These are phyloP conservation scores for Zoysia pacifica DNA, from an alignment of 176 grass and related monocot species.

Conservation along the genomic window DNA sequence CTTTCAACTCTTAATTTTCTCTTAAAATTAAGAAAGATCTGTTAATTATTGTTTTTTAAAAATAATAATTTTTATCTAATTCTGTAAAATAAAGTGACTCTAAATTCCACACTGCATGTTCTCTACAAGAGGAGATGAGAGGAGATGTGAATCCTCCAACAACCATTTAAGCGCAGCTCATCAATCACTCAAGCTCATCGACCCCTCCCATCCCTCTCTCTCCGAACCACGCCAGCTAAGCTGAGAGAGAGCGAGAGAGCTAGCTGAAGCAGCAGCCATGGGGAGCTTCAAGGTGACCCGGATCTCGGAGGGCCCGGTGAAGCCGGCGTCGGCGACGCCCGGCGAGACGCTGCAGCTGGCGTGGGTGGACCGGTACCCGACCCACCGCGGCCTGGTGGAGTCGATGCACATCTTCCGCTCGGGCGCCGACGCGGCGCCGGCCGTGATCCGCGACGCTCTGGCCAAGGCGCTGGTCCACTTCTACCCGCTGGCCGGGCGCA, in stretches of 20 bases:
- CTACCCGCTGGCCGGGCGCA: slow-evolving; percentile 92
- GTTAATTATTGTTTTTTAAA: too few species aligned
- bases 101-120: too few species aligned
- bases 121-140: too few species aligned
- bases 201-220: too few species aligned
- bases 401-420: slow-evolving; percentile 90
- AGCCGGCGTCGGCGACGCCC: slow-evolving; percentile 63
- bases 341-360: slow-evolving; percentile 65
- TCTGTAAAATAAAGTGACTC: too few species aligned
- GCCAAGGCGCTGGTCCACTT: slow-evolving; percentile 67
- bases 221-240: too few species aligned
- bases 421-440: slow-evolving; percentile 50
- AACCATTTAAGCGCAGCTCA: too few species aligned
- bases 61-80: too few species aligned
- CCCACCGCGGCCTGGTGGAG: slow-evolving; percentile 92
- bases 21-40: too few species aligned
- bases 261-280: background rate
- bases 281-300: slow-evolving; percentile 78
- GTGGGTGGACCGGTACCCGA: slow-evolving; percentile 96
- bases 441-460: slow-evolving; percentile 67
- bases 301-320: slow-evolving; percentile 80
- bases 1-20: too few species aligned
- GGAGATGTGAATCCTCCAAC: too few species aligned
- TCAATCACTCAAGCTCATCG: too few species aligned
- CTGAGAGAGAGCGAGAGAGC: background rate